Percentiles rank a stretch among this genome's conserved stretches.
Conservation (phyloP, 2,329 filamentous ascomycete genomes). For the Aspergillus amoenus region DNA sequence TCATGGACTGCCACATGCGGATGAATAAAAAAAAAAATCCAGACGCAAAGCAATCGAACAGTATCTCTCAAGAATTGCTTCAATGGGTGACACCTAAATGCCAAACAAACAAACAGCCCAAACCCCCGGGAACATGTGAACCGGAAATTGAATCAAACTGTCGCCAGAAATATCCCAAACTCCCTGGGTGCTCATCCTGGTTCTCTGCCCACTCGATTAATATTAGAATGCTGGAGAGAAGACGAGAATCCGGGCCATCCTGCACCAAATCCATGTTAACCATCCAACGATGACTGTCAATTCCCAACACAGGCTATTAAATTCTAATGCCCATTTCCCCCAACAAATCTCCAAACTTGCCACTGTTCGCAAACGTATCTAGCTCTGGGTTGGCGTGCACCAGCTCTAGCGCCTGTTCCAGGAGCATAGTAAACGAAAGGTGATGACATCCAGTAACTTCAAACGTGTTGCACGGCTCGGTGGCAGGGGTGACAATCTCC, state of each 20-base stretch:
- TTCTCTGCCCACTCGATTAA: slow-evolving; percentile 8
- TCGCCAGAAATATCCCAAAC: slow-evolving; percentile 1
- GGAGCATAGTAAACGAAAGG: slow-evolving; percentile 15
- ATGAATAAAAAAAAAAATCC: not conserved
- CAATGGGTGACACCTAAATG: not conserved
- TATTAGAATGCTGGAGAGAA: slow-evolving; percentile 9
- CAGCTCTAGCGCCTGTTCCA: slow-evolving; percentile 15
- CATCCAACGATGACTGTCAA: slow-evolving; percentile 9
- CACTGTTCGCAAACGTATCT: slow-evolving; percentile 20
- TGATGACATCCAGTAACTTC: slow-evolving; percentile 11
- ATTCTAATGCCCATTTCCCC: slow-evolving; percentile 12
- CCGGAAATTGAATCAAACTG: not conserved
- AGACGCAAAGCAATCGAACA: not conserved
- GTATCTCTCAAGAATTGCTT: not conserved
- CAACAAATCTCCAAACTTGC: slow-evolving; percentile 16
- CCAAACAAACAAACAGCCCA: not conserved
- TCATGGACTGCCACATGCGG: not conserved
- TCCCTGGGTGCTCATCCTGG: not conserved
- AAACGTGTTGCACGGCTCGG: slow-evolving; percentile 3
- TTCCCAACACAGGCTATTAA: not conserved
- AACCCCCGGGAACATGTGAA: not conserved
- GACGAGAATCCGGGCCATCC: not conserved
- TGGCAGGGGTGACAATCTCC: slow-evolving; percentile 7
- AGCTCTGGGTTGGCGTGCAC: slow-evolving; percentile 17
- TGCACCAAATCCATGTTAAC: not conserved